These are phyloP conservation scores for Mortierella sp. DNA, from an alignment of 371 early-diverging fungal species.

Conservation along the genomic window DNA sequence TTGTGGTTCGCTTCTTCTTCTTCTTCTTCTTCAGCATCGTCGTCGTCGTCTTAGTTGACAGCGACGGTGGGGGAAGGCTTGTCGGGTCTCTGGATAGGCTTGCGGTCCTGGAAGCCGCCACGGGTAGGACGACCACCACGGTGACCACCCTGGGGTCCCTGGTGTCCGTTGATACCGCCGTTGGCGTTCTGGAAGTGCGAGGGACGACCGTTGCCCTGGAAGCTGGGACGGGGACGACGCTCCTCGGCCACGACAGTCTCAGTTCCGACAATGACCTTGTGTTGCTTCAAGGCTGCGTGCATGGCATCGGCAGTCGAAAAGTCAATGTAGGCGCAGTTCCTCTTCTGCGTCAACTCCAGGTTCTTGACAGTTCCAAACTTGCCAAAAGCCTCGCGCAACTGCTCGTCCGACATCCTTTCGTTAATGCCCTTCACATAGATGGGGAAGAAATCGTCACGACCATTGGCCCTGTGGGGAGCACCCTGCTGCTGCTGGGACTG, in stretches of 20 bases:
- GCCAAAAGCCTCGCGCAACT: conserved; percentile 58
- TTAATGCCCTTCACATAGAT: conserved; percentile 49
- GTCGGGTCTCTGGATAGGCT: conserved; percentile 39
- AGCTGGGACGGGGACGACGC: conserved; percentile 55
- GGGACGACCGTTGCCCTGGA: conserved; percentile 29
- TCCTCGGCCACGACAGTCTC: conserved; percentile 62
- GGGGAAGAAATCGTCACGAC: conserved; percentile 32
- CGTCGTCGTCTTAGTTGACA: conserved; percentile 27
- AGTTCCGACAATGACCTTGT: conserved; percentile 60
- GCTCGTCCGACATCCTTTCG: conserved; percentile 55
- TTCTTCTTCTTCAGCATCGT: background rate
- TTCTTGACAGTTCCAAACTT: conserved; percentile 61
- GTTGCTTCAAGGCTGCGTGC: conserved; percentile 62
- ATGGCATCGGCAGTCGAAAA: conserved; percentile 63
- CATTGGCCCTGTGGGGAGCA: conserved; percentile 19
- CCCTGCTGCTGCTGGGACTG: conserved; percentile 28
- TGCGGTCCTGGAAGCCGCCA: conserved; percentile 46
- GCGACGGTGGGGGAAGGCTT: conserved; percentile 42
- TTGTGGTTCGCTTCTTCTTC: background rate
- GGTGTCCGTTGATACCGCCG: conserved; percentile 29
- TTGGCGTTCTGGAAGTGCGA: conserved; percentile 29
- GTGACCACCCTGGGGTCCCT: conserved; percentile 33
- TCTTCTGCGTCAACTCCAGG: conserved; percentile 60
- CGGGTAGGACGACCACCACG: conserved; percentile 40
- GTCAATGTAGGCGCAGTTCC: conserved; percentile 72